Base-by-base conservation (phyloP, 805 yeast genomes). In the Metschnikowia continentalis region DNA sequence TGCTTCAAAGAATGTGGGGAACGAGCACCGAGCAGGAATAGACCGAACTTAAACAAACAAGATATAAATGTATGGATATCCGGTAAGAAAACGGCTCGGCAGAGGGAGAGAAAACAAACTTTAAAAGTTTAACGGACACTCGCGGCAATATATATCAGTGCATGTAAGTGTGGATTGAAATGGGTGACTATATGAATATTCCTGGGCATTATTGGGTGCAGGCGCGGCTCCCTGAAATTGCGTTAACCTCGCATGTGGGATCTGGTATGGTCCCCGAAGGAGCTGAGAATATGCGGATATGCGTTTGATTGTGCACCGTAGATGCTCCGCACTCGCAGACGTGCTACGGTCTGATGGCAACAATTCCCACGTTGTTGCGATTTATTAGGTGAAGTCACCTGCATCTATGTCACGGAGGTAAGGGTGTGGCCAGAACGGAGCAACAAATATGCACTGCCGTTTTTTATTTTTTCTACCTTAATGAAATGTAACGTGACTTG, bases 201-300 rank as follows among this genome's bases (percentile, higher is more conserved):
- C 46, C 46, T 42, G 46, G 46, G 46, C 46, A 42, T 42, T 42
- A 33, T 8, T 20, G 32, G 26, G 38, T 42, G 46, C 46, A 42
- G 46, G 46, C 20, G 38, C 38, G 32, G 20, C 35, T 17, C 20
- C n/a, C 38, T 20, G 17, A 42, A 32, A 33, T 15, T 32, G 26
- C 35, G 23, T 39, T 22, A 32, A 20, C 6, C 30, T 32, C 30
- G 38, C 46, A 42, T 33, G 20, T 32, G 38, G 26, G 20, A 32
- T 42, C 46, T 42, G 38, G 19, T 14, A 15, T 40, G 22, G 43
- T 5, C 35, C 22, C 17, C 30, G 13, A 32, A 19, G 30, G 19
- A 37, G 46, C 36, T 20, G 35, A 42, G 32, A 33, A n/a, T 42
- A 22, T 35, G 46, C 37, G 37, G 19, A n/a, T 32, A 42, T 42